phyloP scores from a whole-genome alignment of 805 yeast species.

The Metschnikowia bowlesiae region DNA sequence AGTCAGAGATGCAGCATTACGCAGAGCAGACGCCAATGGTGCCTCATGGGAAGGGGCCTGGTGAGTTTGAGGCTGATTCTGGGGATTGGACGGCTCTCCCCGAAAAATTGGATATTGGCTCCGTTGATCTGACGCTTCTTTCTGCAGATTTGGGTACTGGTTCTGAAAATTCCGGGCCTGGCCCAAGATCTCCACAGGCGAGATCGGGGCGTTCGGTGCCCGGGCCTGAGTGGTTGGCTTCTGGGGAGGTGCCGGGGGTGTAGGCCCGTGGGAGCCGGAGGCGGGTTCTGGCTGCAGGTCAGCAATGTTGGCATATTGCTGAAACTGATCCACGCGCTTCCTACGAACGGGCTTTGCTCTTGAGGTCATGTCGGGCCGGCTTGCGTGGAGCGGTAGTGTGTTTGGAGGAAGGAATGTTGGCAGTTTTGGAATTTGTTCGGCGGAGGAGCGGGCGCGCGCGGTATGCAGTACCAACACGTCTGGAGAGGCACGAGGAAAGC shows the following conservation, averaged over 20 bases:
- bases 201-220: no score
- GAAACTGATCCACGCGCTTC: conserved; percentile 15
- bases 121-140: not conserved
- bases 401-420: conserved; percentile 2
- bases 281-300: not conserved
- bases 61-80: not conserved
- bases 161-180: not conserved
- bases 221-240: not conserved
- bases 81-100: not conserved
- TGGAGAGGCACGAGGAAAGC: not conserved
- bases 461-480: conserved; percentile 7
- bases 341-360: conserved; percentile 10
- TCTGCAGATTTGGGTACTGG: not conserved
- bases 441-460: conserved; percentile 3
- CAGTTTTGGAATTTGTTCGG: not conserved
- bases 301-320: conserved; percentile 10
- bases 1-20: not conserved
- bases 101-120: not conserved
- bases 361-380: conserved; percentile 8
- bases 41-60: not conserved
- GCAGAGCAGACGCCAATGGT: not conserved
- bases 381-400: not conserved
- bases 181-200: no score
- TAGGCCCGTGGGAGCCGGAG: not conserved
- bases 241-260: not conserved